These are phyloP conservation scores for Populus deltoides DNA, from an alignment of 345 rosid species.

Conservation along the genomic window DNA sequence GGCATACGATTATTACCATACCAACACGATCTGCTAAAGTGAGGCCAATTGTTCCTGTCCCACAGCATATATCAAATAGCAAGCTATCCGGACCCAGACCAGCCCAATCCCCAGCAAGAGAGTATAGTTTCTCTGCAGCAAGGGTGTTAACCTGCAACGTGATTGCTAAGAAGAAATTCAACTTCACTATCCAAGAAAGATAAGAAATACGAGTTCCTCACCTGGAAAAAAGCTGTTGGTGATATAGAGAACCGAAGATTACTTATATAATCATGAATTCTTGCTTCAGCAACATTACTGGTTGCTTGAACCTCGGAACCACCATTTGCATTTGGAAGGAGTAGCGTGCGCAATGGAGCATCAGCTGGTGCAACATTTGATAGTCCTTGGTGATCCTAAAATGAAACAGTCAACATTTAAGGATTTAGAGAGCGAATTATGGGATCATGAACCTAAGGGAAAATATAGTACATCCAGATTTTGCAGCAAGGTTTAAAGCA, in stretches of 20 bases:
- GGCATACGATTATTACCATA: constrained; percentile 58
- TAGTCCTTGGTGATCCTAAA: constrained; percentile 90
- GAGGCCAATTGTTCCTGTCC: constrained; percentile 95
- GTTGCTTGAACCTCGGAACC: constrained; percentile 25
- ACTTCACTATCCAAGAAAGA: constrained; percentile 1
- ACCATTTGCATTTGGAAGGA: constrained; percentile 42
- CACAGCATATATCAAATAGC: constrained; percentile 91
- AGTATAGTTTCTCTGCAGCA: constrained; percentile 93
- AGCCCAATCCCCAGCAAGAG: constrained; percentile 99
- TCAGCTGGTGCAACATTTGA: constrained; percentile 88
- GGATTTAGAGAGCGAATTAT: background rate
- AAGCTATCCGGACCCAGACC: constrained; percentile 77
- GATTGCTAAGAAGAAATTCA: constrained; percentile 9
- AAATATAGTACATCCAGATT: background rate
- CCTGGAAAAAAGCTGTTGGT: constrained; percentile 98
- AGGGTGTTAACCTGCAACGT: constrained; percentile 72
- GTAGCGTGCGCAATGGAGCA: constrained; percentile 59
- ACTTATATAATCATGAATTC: constrained; percentile 79
- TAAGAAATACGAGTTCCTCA: constrained; percentile 14
- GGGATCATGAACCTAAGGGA: background rate
- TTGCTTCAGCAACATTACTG: constrained; percentile 49
- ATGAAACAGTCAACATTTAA: constrained; percentile 10
- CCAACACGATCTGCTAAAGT: constrained; percentile 91
- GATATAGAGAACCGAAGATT: constrained; percentile 80
- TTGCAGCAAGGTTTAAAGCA: background rate